Conservation (phyloP, 2,329 filamentous ascomycete species). For the Uncinocarpus reesii region DNA sequence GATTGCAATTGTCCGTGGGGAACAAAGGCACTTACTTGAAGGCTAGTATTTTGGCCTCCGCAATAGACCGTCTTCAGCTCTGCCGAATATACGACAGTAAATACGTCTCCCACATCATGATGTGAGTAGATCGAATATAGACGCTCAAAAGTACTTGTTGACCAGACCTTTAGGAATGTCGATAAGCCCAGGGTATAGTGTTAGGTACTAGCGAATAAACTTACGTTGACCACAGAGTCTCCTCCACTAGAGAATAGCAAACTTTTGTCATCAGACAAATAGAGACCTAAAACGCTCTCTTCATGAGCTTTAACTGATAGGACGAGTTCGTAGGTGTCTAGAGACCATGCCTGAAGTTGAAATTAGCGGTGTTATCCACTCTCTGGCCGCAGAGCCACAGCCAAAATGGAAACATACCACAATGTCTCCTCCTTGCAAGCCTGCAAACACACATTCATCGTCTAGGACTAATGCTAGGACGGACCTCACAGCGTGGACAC, state of each 20-base stretch:
- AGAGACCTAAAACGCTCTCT: constrained; percentile 78
- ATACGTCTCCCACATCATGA: constrained; percentile 91
- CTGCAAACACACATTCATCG: constrained; percentile 73
- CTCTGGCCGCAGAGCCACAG: too few species aligned
- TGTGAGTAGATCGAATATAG: constrained; percentile 85
- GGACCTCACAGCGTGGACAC: constrained; percentile 34
- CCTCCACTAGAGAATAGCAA: constrained; percentile 87
- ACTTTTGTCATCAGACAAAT: constrained; percentile 61
- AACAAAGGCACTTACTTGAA: constrained; percentile 47
- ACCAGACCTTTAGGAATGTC: constrained; percentile 54
- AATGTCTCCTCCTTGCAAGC: constrained; percentile 88
- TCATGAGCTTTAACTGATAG: constrained; percentile 77
- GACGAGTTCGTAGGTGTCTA: constrained; percentile 75
- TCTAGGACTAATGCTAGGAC: constrained; percentile 70
- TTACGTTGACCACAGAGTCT: constrained; percentile 79
- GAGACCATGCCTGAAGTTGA: constrained; percentile 57
- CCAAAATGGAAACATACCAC: constrained; percentile 44
- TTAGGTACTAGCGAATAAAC: constrained; percentile 15
- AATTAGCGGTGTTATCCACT: constrained; percentile 14
- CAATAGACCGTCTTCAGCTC: constrained; percentile 74
- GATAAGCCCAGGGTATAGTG: neutral
- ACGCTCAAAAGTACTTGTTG: constrained; percentile 60
- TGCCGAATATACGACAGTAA: constrained; percentile 81
- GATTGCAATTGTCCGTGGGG: neutral
- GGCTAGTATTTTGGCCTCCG: constrained; percentile 86